Percentiles rank a stretch among this genome's conserved stretches.
Evolutionary conservation across 2,329 filamentous ascomycete genomes (phyloP).

Genomic region (Metarhizium anisopliae): DNA sequence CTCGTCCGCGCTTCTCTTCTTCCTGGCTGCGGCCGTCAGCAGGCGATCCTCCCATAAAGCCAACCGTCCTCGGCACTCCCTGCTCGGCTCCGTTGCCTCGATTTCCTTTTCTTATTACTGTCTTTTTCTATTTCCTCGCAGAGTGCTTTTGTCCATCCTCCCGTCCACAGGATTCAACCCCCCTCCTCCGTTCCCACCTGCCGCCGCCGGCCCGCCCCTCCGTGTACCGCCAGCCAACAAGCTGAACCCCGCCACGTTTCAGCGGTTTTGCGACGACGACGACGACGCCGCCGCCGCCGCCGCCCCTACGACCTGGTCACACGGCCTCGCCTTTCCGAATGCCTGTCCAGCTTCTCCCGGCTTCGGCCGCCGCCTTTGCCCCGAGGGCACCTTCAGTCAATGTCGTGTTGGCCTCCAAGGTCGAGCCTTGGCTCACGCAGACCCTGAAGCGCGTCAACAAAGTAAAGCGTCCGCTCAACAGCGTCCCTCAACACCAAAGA

Average conservation of each 20-base stretch:
- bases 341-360: conserved; percentile 88
- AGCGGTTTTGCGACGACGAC: not conserved
- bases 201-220: conserved; percentile 1
- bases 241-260: not conserved
- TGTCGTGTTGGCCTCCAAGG: conserved; percentile 83
- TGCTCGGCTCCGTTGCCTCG: conserved; percentile 44
- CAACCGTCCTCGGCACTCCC: conserved; percentile 19
- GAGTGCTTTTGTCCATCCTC: conserved; percentile 3
- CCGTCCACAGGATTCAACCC: not conserved
- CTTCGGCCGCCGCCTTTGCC: conserved; percentile 92
- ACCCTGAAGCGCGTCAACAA: conserved; percentile 95
- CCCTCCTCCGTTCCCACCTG: not conserved
- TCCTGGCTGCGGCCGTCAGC: conserved; percentile 47
- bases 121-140: conserved; percentile 26
- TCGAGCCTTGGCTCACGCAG: conserved; percentile 93
- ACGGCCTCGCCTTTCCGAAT: conserved; percentile 38
- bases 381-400: conserved; percentile 84
- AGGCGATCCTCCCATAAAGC: conserved; percentile 33
- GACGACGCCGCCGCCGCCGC: not conserved
- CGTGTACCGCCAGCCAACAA: not conserved
- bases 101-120: conserved; percentile 31
- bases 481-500: conserved; percentile 87
- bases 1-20: conserved; percentile 51
- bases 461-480: conserved; percentile 95
- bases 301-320: not conserved